These are phyloP conservation scores for Boletus insuetus DNA, from an alignment of 768 basidiomycete genomes.

Conservation along the genomic window DNA sequence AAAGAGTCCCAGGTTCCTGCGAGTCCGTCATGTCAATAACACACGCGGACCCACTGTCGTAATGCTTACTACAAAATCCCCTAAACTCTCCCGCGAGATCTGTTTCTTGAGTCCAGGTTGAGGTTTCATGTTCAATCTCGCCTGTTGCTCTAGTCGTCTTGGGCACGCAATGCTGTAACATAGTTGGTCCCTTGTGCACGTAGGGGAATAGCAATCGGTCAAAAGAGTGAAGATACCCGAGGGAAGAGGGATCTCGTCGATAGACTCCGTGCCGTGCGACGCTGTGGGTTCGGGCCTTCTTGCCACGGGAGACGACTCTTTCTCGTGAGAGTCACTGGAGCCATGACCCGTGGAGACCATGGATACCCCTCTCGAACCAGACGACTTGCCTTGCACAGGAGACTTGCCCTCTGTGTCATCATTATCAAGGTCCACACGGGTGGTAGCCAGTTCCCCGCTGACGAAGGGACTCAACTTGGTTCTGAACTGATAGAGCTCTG, in stretches of 20 bases:
- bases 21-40: conserved; percentile 23
- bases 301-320: conserved; percentile 30
- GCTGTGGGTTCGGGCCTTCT: conserved; percentile 15
- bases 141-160: conserved; percentile 89
- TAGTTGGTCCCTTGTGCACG: conserved; percentile 89
- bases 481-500: conserved; percentile 92
- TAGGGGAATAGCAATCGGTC: conserved; percentile 97
- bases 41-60: background rate
- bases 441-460: conserved; percentile 59
- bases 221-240: conserved; percentile 94
- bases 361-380: conserved; percentile 22
- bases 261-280: conserved; percentile 41
- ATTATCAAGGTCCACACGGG: conserved; percentile 34
- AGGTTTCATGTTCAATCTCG: conserved; percentile 90
- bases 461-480: conserved; percentile 84
- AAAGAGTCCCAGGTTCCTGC: conserved; percentile 79
- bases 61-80: conserved; percentile 64
- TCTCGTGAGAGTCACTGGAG: conserved; percentile 36
- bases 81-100: conserved; percentile 76
- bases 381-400: conserved; percentile 20
- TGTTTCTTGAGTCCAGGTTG: conserved; percentile 86
- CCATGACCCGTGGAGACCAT: conserved; percentile 29
- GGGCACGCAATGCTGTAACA: conserved; percentile 99
- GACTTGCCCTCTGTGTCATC: conserved; percentile 34
- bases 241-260: conserved; percentile 73